phyloP scores from a whole-genome alignment of 192 early-diverging fungal genomes.

The Coemansia javaensis region DNA sequence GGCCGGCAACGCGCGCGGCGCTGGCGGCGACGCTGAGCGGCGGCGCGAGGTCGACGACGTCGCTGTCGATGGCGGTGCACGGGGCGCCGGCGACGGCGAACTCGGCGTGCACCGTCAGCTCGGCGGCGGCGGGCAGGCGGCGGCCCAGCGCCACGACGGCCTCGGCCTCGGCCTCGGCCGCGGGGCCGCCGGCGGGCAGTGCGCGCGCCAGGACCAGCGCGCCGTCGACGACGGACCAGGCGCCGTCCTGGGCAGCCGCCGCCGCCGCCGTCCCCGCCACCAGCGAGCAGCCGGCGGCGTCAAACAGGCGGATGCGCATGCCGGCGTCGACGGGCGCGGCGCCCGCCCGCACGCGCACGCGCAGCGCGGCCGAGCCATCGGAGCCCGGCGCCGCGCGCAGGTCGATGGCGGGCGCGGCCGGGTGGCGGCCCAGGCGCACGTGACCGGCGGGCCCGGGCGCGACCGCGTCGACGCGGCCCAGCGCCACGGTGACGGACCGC shows the following conservation, averaged over 20 bases:
- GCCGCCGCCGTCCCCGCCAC: too few relatives aligned
- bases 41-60: slow-evolving; percentile 12
- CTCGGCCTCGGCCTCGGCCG: background rate
- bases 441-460: too few relatives aligned
- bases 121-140: background rate
- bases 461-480: slow-evolving; percentile 15
- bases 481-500: slow-evolving; percentile 5
- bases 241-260: too few relatives aligned
- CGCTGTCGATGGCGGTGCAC: slow-evolving; percentile 12
- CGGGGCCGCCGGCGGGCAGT: slow-evolving; percentile 1
- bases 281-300: slow-evolving; percentile 4
- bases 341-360: slow-evolving; percentile 3
- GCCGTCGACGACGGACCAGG: background rate
- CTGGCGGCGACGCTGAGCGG: slow-evolving; percentile 7
- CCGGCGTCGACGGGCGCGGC: slow-evolving; percentile 5
- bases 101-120: slow-evolving; percentile 15
- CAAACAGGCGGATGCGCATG: slow-evolving; percentile 23
- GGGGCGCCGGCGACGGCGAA: background rate
- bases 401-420: background rate
- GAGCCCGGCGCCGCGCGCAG: background rate
- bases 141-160: slow-evolving; percentile 5
- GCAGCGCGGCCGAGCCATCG: slow-evolving; percentile 7
- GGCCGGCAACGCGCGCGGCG: background rate
- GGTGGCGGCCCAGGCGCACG: slow-evolving; percentile 25
- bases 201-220: slow-evolving; percentile 11